phyloP scores from a whole-genome alignment of 495 filamentous ascomycete species.

The Penicillium robsamsonii region DNA sequence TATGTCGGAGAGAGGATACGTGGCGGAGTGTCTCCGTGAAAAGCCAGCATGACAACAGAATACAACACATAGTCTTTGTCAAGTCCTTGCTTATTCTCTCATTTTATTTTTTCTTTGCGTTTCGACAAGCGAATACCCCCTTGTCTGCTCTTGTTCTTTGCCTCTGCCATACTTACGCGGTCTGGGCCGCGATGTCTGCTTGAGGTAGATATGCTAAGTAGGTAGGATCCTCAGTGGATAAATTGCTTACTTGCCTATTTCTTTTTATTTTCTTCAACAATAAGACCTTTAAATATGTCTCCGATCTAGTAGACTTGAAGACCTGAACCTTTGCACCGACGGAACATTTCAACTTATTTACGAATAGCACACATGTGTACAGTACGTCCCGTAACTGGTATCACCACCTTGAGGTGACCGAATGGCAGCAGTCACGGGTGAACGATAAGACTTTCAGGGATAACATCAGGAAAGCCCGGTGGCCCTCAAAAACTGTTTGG shows the following conservation, averaged over 20 bases:
- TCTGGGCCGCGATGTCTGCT: background rate
- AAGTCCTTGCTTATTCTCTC: background rate
- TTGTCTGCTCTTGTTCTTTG: slow-evolving; percentile 6
- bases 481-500: too few species aligned
- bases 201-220: background rate
- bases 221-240: background rate
- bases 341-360: too few species aligned
- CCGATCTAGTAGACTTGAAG: background rate
- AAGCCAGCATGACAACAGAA: slow-evolving; percentile 5
- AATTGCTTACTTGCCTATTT: background rate
- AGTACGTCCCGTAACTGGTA: too few species aligned
- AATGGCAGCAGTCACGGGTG: too few species aligned
- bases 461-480: too few species aligned
- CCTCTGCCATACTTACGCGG: background rate
- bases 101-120: background rate
- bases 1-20: background rate
- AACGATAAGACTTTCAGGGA: too few species aligned
- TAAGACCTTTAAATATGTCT: background rate
- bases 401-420: too few species aligned
- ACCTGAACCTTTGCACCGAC: too few species aligned
- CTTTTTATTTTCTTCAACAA: background rate
- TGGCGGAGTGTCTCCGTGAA: slow-evolving; percentile 13
- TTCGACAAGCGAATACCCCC: slow-evolving; percentile 30
- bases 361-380: too few species aligned
- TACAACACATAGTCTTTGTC: slow-evolving; percentile 1